Evolutionary conservation across 768 basidiomycete species (phyloP), one percentile per base, ranked within the genome.

Genomic region (Phanerochaete sordida): DNA sequence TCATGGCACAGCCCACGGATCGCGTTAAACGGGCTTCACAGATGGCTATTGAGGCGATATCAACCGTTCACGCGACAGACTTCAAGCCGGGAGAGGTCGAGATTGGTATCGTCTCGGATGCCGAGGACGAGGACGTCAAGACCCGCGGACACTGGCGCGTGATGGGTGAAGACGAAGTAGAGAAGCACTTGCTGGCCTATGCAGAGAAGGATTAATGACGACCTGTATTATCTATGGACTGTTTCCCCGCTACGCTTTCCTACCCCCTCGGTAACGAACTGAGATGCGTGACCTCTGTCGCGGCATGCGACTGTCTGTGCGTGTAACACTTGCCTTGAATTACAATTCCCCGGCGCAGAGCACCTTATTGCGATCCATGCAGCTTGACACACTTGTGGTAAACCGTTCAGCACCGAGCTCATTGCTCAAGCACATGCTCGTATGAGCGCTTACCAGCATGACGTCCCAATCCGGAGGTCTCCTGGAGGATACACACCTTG

Each of bases 51-150:
- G 95, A 98, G 73, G 86, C 88, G 13, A 91, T 98, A 80, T 95
- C 93, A 48, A 90, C 86, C 0, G 94, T 98, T 26, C 91, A 96
- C 68, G 87, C 93, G 39, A 97, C 95, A 1, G 97, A 99, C 72
- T 97, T 94, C 79, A 99, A 98, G 74, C 80, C 93, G 0, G 87
- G 86, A 11, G 97, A 98, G 74, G 91, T 98, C 68, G 97, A 99
- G 74, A 92, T 99, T 64, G 96, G 94, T 0, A 90, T 98, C 56
- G 89, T 93, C 23, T 96, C 93, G 27, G 81, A 80, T 0, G 81
- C 82, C 35, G 80, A 85, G 7, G 89, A 90, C 19, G 94, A 96
- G 70, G 76, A 81, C 61, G 75, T 75, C 60, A 90, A 92, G 78
- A 85, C 82, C 39, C 77, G 81, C 63, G 92, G 92, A 30, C 70